A percentile compares a stretch with the other conserved stretches of the same genome.
phyloP scores from a whole-genome alignment of 805 yeast genomes.

The Cyberlindnera mrakii region DNA sequence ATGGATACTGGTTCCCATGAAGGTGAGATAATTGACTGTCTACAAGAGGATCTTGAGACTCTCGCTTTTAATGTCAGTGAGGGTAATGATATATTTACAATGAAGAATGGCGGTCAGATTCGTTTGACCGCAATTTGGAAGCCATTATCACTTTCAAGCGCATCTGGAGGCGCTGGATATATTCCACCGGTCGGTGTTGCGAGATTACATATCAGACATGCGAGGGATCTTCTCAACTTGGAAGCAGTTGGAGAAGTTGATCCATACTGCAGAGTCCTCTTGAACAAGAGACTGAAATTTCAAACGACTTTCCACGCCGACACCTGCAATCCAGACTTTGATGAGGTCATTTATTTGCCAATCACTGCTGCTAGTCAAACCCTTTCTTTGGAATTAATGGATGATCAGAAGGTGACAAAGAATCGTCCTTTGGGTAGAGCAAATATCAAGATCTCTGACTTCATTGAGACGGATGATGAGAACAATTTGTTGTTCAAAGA shows the following conservation, averaged over 20 bases:
- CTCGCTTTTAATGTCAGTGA: conserved; percentile 38
- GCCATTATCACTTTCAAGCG: conserved; percentile 53
- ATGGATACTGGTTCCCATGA: conserved; percentile 49
- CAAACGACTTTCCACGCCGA: conserved; percentile 50
- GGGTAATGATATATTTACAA: conserved; percentile 44
- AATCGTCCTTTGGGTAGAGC: conserved; percentile 62
- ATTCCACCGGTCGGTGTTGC: conserved; percentile 64
- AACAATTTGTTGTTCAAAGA: conserved; percentile 46
- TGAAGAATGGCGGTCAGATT: conserved; percentile 48
- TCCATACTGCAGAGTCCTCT: conserved; percentile 59
- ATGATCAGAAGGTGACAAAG: conserved; percentile 56
- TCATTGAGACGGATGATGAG: conserved; percentile 39
- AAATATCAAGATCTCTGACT: conserved; percentile 42
- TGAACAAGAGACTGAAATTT: conserved; percentile 53
- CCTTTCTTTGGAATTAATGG: conserved; percentile 53
- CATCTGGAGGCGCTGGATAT: conserved; percentile 36
- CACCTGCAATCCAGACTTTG: conserved; percentile 51
- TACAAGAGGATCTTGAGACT: conserved; percentile 39
- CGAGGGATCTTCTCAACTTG: conserved; percentile 45
- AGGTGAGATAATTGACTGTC: conserved; percentile 44
- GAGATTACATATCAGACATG: conserved; percentile 52
- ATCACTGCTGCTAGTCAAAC: conserved; percentile 55
- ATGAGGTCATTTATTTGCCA: conserved; percentile 56
- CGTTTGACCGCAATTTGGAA: conserved; percentile 62
- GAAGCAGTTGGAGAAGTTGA: conserved; percentile 70